These are phyloP conservation scores for Guyanaporus albipodus DNA, from an alignment of 768 basidiomycete genomes.

Conservation along the genomic window DNA sequence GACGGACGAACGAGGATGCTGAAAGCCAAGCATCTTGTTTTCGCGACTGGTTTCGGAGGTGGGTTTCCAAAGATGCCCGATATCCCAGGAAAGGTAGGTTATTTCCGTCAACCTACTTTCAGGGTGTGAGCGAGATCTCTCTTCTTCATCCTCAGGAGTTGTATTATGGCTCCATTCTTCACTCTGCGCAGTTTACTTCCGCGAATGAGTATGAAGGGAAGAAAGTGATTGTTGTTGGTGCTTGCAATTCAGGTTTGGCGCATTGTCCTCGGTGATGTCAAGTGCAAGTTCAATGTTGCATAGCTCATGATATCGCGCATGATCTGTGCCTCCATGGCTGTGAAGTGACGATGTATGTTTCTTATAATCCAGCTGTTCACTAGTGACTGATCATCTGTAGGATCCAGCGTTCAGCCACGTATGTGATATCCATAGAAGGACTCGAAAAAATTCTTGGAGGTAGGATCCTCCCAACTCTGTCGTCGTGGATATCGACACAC, in stretches of 20 bases:
- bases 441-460: slow-evolving; percentile 11
- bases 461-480: neutral
- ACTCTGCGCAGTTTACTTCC: slow-evolving; percentile 48
- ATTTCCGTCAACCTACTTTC: neutral
- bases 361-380: too few relatives aligned
- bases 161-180: slow-evolving; percentile 50
- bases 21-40: slow-evolving; percentile 47
- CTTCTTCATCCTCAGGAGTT: slow-evolving; percentile 33
- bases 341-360: slow-evolving; percentile 24
- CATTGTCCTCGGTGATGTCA: neutral
- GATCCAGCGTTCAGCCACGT: slow-evolving; percentile 30
- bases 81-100: slow-evolving; percentile 39
- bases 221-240: slow-evolving; percentile 61
- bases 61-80: slow-evolving; percentile 44
- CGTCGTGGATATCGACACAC: neutral
- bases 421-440: slow-evolving; percentile 20
- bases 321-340: slow-evolving; percentile 30
- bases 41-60: slow-evolving; percentile 52
- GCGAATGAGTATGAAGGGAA: slow-evolving; percentile 50
- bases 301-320: slow-evolving; percentile 38
- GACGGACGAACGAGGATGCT: slow-evolving; percentile 31
- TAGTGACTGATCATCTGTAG: slow-evolving; percentile 5
- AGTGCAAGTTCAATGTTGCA: neutral
- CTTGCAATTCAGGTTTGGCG: slow-evolving; percentile 51
- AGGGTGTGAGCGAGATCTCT: neutral